These are phyloP conservation scores for Candida suzukii DNA, from an alignment of 805 yeast genomes.

Conservation along the genomic window DNA sequence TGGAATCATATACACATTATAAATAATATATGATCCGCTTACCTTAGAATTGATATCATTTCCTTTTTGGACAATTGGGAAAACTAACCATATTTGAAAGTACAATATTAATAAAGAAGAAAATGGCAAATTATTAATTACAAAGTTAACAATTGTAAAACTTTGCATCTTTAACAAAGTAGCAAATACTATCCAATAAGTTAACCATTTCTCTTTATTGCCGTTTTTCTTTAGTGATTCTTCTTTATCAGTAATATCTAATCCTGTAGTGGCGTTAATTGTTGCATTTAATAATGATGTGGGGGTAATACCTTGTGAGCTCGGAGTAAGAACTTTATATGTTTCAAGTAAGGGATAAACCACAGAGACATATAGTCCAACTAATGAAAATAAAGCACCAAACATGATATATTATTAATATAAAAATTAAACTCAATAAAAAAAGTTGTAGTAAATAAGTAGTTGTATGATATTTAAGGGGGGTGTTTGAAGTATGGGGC, in stretches of 20 bases:
- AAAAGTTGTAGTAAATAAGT: too few relatives aligned
- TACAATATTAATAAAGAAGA: slow-evolving; percentile 40
- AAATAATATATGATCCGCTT: slow-evolving; percentile 6
- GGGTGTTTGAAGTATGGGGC: too few relatives aligned
- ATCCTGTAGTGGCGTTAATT: neutral
- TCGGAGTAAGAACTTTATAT: slow-evolving; percentile 13
- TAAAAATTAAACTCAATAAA: too few relatives aligned
- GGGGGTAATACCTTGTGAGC: neutral
- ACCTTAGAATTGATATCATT: neutral
- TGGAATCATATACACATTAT: slow-evolving; percentile 5
- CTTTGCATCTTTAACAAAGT: slow-evolving; percentile 18
- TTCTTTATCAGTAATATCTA: neutral
- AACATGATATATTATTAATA: too few relatives aligned
- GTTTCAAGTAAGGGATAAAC: slow-evolving; percentile 32
- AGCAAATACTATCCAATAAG: slow-evolving; percentile 64
- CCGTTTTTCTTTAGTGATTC: slow-evolving; percentile 1
- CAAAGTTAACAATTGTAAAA: slow-evolving; percentile 22
- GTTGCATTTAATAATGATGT: neutral
- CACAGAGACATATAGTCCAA: slow-evolving; percentile 30
- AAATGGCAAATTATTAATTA: slow-evolving; percentile 49
- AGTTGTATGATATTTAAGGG: too few relatives aligned
- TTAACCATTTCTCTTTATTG: slow-evolving; percentile 28
- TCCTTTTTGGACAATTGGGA: slow-evolving; percentile 28
- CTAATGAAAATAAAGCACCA: slow-evolving; percentile 22
- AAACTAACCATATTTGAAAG: slow-evolving; percentile 54